These are phyloP conservation scores for Trichoderma virens DNA, from an alignment of 495 filamentous ascomycete genomes.

Conservation along the genomic window DNA sequence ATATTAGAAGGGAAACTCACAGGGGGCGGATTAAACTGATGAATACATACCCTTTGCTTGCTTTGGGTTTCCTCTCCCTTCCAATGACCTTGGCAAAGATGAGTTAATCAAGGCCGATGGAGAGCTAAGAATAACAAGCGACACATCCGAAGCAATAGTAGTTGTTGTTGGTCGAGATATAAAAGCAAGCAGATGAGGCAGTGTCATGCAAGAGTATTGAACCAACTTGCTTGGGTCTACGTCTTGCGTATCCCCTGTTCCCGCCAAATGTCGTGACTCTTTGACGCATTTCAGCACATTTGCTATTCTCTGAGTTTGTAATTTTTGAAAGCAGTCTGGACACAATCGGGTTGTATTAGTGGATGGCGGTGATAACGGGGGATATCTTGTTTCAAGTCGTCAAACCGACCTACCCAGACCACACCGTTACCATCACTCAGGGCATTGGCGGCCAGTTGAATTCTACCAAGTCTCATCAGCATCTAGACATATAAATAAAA, in stretches of 20 bases:
- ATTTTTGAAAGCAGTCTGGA: slow-evolving; percentile 10
- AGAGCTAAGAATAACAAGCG: slow-evolving; percentile 68
- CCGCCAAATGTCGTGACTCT: slow-evolving; percentile 13
- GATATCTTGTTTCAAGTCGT: not conserved
- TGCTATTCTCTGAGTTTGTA: not conserved
- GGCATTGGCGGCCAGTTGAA: slow-evolving; percentile 60
- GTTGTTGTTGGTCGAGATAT: slow-evolving; percentile 51
- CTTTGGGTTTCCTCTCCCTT: slow-evolving; percentile 16
- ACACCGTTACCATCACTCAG: slow-evolving; percentile 56
- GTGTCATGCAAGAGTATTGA: slow-evolving; percentile 39
- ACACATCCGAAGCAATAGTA: slow-evolving; percentile 52
- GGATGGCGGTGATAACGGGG: not conserved
- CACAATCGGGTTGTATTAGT: not conserved
- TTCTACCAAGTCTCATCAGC: slow-evolving; percentile 33
- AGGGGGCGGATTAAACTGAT: not conserved
- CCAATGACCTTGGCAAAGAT: slow-evolving; percentile 51
- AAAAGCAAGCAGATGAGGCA: slow-evolving; percentile 73
- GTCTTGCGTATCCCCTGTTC: not conserved
- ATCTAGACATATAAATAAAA: not conserved
- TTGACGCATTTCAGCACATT: slow-evolving; percentile 11
- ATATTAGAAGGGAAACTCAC: not conserved
- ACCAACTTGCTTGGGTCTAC: slow-evolving; percentile 12
- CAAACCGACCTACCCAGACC: slow-evolving; percentile 75
- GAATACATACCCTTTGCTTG: slow-evolving; percentile 18
- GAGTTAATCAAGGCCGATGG: slow-evolving; percentile 65